Evolutionary conservation across 148 eudicot species (phyloP), one percentile per base, ranked within the genome.

Genomic region (Rheum nobile): DNA sequence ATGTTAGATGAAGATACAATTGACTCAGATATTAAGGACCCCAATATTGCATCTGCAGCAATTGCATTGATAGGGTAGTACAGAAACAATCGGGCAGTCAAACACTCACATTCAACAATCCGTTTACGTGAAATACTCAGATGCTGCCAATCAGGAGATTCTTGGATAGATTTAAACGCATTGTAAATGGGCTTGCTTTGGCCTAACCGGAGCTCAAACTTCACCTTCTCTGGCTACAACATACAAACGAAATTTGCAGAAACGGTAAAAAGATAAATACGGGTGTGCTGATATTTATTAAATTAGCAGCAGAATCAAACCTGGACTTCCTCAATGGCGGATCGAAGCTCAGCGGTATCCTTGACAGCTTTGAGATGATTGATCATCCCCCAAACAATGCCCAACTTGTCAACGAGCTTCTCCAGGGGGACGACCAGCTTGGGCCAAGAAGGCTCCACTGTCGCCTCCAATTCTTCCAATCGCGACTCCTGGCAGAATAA

Each of bases 291-390:
- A 41, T 6, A 37, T 2, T 2, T 6, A 37, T 6, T 37, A 41
- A 41, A 3, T 41, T 26, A 37, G 17, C 35, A 1, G 32, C 29
- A 47, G 41, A 47, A 52, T 3, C 35, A 22, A 52, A 95, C 99
- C 99, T 96, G 99, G n/a, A 92, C 88, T 85, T 96, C 99, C 81
- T 96, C 97, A 22, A 96, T 87, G 39, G 99, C 99, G 1, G 99
- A 80, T n/a, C 99, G 97, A 38, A 96, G 96, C 67, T 92, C 95
- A 21, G 92, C 50, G 31, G 82, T 80, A 72, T 96, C 99, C 72
- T 92, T 84, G 42, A 96, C 99, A 12, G 96, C 31, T 85, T 96
- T 96, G 24, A 96, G 94, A 86, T 96, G 99, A 75, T 82, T 90
- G 68, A 96, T 89, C 71, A 87, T 89, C 26, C 99, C 99, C 99